A percentile compares a stretch with the other conserved stretches of the same genome.
Conservation (phyloP, 1,284 basidiomycete species). For the Leccinum colubrinum region DNA sequence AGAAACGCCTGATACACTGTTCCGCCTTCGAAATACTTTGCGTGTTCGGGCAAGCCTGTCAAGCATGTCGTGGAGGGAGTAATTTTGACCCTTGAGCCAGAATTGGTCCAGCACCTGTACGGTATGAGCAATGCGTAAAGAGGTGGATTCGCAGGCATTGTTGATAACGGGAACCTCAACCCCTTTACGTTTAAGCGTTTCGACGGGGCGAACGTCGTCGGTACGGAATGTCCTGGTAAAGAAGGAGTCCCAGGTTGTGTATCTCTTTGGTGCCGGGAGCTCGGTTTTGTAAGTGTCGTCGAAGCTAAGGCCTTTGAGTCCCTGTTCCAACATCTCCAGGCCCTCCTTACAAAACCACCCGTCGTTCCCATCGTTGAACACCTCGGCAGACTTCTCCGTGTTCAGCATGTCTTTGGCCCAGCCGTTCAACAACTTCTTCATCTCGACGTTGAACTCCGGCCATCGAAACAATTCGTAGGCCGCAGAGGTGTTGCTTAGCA, state of each 20-base stretch:
- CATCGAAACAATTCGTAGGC: constrained; percentile 20
- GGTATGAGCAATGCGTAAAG: constrained; percentile 36
- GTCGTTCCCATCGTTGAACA: not conserved
- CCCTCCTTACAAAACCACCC: not conserved
- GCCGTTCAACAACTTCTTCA: constrained; percentile 1
- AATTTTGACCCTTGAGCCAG: constrained; percentile 48
- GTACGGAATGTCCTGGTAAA: constrained; percentile 2
- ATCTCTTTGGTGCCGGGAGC: not conserved
- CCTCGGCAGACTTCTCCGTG: not conserved
- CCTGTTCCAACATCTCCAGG: not conserved
- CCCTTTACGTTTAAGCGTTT: not conserved
- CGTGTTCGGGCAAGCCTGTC: constrained; percentile 6
- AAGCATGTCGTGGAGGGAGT: constrained; percentile 40
- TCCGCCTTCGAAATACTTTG: constrained; percentile 36
- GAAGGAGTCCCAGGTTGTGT: constrained; percentile 6
- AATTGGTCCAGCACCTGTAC: constrained; percentile 39
- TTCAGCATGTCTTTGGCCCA: constrained; percentile 12
- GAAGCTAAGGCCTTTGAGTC: constrained; percentile 1
- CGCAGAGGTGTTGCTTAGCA: constrained; percentile 26
- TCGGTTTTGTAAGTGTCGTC: constrained; percentile 1
- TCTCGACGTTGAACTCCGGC: not conserved
- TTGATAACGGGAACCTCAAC: constrained; percentile 27
- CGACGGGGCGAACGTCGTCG: constrained; percentile 35
- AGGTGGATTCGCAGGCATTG: constrained; percentile 46
- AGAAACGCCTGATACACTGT: constrained; percentile 55